These are phyloP conservation scores for Cercophora newfieldiana DNA, from an alignment of 495 filamentous ascomycete genomes.

Conservation along the genomic window DNA sequence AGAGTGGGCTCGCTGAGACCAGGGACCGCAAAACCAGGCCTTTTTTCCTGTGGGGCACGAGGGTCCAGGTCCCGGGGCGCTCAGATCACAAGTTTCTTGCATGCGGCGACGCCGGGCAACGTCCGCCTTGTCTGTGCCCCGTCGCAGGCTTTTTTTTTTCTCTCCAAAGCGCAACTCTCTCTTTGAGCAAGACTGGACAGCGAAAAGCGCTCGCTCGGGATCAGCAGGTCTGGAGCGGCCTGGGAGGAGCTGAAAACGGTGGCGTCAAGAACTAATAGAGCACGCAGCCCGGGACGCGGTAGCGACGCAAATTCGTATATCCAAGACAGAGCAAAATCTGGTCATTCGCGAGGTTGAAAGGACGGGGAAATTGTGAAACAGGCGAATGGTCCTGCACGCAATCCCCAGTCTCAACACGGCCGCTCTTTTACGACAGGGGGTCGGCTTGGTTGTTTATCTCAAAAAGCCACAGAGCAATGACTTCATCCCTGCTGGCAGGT, in stretches of 20 bases:
- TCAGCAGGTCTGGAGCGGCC: neutral
- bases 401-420: neutral
- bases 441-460: conserved; percentile 6
- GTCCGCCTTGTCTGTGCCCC: conserved; percentile 11
- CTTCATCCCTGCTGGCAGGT: neutral
- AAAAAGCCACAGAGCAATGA: neutral
- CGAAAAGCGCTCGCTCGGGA: neutral
- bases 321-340: conserved; percentile 4
- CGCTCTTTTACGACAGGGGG: neutral
- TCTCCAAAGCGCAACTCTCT: neutral
- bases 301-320: conserved; percentile 11
- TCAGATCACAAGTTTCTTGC: conserved; percentile 4
- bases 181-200: neutral
- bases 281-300: neutral
- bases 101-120: conserved; percentile 10
- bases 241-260: neutral
- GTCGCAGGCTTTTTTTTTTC: neutral
- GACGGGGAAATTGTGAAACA: conserved; percentile 17
- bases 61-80: neutral
- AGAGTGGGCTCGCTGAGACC: conserved; percentile 1
- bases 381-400: conserved; percentile 5
- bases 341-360: conserved; percentile 16
- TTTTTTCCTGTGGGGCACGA: neutral
- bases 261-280: neutral
- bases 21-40: neutral